Base-by-base conservation (phyloP, 169 alveolate species). In the Cryptosporidium muris region DNA sequence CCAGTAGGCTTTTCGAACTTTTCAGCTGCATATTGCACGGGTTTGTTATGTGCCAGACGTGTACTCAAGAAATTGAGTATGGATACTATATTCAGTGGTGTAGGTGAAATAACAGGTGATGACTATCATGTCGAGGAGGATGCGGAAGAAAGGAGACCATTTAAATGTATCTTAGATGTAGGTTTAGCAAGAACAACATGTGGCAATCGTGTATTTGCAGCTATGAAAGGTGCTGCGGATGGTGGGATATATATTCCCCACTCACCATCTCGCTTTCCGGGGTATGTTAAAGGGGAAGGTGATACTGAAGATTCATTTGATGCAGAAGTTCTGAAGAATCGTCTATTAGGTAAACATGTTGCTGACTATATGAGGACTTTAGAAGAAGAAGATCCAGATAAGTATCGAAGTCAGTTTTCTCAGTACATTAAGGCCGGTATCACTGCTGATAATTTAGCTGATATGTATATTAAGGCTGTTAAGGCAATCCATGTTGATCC, bases 201-300 rank as follows among this genome's bases (percentile, higher is more conserved):
- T 65, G 99, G 99, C 45, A 96, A 96, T 94, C 97, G 99, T 88
- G 99, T 97, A 49, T 98, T 98, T 94, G 99, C 99, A 60, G 99
- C 99, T 53, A 93, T 98, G 94, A 98, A 98, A 94, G 99, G 99
- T 38, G 99, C 99, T 54, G 95, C 96, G 56, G 99, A 98, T 91
- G 99, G 99, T 45, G 99, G 99, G 42, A 90, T 98, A 63, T 95
- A 97, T 89, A 95, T 98, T 62, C 99, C 99, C n/a, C 99, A 98
- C 96, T 93, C 96, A 66, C 94, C 93, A 92, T 96, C 96, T 94
- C 95, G 99, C 89, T 98, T 98, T 99, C 99, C 99, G 25, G 99
- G 99, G 60, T 97, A 91, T 95, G 90, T 91, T 54, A 90, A 90
- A 88, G 94, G 90, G 47, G 94, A 89, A 63, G 97, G 89, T 53